phyloP scores from a whole-genome alignment of 257 asterid genomes.

The Schizonepeta tenuifolia region DNA sequence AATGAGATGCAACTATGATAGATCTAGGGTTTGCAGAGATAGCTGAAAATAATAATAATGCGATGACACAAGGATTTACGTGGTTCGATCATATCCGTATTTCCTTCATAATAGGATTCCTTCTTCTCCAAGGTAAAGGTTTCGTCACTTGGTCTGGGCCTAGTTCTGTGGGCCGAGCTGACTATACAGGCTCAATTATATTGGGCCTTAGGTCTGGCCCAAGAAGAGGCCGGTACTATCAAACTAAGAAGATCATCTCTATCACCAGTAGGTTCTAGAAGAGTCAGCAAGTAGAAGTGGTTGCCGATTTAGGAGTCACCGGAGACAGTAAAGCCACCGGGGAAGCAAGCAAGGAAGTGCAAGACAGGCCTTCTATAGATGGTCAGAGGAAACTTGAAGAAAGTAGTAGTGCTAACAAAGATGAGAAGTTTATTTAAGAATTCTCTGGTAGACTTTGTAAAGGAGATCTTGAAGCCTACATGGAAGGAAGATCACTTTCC shows the following conservation, averaged over 20 bases:
- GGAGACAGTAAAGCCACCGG: constrained; percentile 34
- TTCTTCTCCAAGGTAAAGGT: too few relatives aligned
- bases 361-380: constrained; percentile 47
- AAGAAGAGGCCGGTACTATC: too few relatives aligned
- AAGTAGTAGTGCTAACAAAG: constrained; percentile 55
- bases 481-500: constrained; percentile 97
- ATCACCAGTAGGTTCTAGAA: constrained; percentile 36
- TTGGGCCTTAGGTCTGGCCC: too few relatives aligned
- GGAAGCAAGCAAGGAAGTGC: constrained; percentile 41
- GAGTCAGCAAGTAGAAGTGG: constrained; percentile 37
- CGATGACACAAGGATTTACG: too few relatives aligned
- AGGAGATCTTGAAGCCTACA: constrained; percentile 80
- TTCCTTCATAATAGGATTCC: too few relatives aligned
- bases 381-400: constrained; percentile 57
- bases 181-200: too few relatives aligned
- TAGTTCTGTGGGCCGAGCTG: too few relatives aligned
- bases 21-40: too few relatives aligned
- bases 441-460: constrained; percentile 78
- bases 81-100: too few relatives aligned
- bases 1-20: constrained; percentile 40
- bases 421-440: constrained; percentile 83
- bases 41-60: too few relatives aligned
- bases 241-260: constrained; percentile 41
- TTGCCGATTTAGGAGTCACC: constrained; percentile 40
- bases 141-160: too few relatives aligned